phyloP scores from a whole-genome alignment of 805 yeast species.

The Metschnikowia matae region DNA sequence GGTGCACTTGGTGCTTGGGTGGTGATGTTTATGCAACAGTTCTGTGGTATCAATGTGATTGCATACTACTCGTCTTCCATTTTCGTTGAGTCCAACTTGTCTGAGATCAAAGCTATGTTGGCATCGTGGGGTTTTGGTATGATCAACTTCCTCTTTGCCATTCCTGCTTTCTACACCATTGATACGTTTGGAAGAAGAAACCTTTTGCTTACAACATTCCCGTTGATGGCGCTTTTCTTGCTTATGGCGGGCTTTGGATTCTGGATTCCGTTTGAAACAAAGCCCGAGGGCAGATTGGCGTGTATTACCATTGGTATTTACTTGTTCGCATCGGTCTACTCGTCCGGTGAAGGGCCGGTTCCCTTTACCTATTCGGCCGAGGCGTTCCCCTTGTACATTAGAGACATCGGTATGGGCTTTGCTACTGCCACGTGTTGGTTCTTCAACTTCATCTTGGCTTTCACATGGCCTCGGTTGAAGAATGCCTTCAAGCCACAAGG shows the following conservation, averaged over 20 bases:
- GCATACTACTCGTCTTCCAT: slow-evolving; percentile 81
- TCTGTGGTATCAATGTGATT: slow-evolving; percentile 86
- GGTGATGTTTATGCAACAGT: slow-evolving; percentile 87
- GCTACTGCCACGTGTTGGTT: slow-evolving; percentile 77
- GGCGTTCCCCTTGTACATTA: slow-evolving; percentile 71
- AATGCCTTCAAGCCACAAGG: slow-evolving; percentile 72
- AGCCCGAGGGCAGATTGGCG: slow-evolving; percentile 54
- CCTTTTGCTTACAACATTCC: slow-evolving; percentile 55
- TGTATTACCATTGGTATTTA: slow-evolving; percentile 71
- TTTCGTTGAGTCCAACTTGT: slow-evolving; percentile 63
- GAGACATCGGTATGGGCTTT: slow-evolving; percentile 77
- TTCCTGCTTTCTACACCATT: slow-evolving; percentile 78
- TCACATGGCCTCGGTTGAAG: slow-evolving; percentile 75
- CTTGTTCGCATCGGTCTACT: slow-evolving; percentile 66
- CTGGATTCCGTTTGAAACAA: slow-evolving; percentile 50
- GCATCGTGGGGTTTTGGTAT: slow-evolving; percentile 89
- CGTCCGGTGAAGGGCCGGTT: slow-evolving; percentile 86
- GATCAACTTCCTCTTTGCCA: slow-evolving; percentile 73
- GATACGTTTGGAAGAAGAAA: slow-evolving; percentile 74
- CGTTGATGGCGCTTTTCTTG: slow-evolving; percentile 57
- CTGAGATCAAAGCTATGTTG: slow-evolving; percentile 57
- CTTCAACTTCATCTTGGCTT: slow-evolving; percentile 63
- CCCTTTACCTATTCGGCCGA: slow-evolving; percentile 89
- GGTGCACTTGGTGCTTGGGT: slow-evolving; percentile 78
- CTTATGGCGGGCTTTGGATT: slow-evolving; percentile 67